Base-by-base conservation (phyloP, 129 eudicot species). In the Flaveria robusta region DNA sequence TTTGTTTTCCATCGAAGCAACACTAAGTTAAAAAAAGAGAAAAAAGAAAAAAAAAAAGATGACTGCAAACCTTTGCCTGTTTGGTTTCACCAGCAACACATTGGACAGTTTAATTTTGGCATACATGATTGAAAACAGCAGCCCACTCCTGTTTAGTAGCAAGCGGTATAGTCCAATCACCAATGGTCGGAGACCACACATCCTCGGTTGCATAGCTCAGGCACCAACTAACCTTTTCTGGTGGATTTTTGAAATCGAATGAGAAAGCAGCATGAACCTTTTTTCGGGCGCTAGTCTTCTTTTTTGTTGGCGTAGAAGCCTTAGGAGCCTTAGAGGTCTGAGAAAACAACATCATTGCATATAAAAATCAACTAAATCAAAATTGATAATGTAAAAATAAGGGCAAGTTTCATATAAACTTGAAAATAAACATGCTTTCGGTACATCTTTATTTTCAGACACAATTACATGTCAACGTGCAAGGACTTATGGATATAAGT, bases 131-230 rank as follows among this genome's bases (percentile, higher is more conserved):
- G 68, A 83, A 88, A 8, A 79, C 90, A 37, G 86, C 55, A 58
- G 74, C 83, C 93, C 93, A 88, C 14, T 81, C 81, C 47, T 75
- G 84, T 77, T 71, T 83, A 4, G 77, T 22, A 19, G 83, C 59
- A 23, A 75, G 77, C 9, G 88, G 83, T 19, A 86, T 51, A 16
- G 43, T 58, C 52, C 68, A 73, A 45, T 80, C 81, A n/a, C 75
- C 84, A 63, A 78, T 24, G 20, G 74, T 68, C 7, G 93, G 85
- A 29, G 85, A 68, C 93, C 93, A 88, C 31, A 55, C 47, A 70
- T 82, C 88, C 31, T 77, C 80, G 7, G 72, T 47, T 4, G 84
- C 81, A 66, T 81, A 77, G 5, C 79, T 54, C 59, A 71, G 49
- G 16, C 68, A 52, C 88, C 89, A 82, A 63, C 79, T 80, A 18